Evolutionary conservation across 352 stramenopile species (phyloP), one percentile per base, ranked within the genome.

Genomic region (Phytophthora colocasiae): DNA sequence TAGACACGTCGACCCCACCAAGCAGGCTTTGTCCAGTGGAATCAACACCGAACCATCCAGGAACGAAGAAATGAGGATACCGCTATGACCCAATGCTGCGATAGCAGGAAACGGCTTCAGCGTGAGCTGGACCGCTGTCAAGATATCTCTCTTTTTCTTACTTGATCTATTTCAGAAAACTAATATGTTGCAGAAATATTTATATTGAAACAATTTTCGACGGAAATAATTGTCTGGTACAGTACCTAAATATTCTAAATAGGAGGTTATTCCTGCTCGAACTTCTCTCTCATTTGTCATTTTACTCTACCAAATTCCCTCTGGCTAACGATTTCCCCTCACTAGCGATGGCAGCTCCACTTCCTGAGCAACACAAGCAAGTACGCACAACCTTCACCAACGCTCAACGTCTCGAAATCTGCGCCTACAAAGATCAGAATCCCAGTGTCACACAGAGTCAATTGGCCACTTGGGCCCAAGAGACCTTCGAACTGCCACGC

Each of bases 401-500:
- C 48, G 68, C 68, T 2, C 68, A 76, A 19, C 68, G 68, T 6
- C 63, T 76, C 27, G 31, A 69, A 41, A 76, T 76, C 41, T 72
- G 63, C 48, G 39, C 44, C 17, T 39, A 76, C 36, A 59, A 64
- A 11, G 58, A 61, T 10, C 36, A 69, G 24, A 61, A 76, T n/a
- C 63, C 68, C 0, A 60, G n/a, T 12, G 36, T 76, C 12, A 73
- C 68, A 3, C 68, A 76, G 31, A 55, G 19, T 2, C 52, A 76
- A 39, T 24, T 76, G 12, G 68, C 68, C 2, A 40, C 34, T 4
- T 76, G 68, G 68, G 68, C 58, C 1, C 58, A 66, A 15, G 63
- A 73, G 44, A 29, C 63, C 19, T 48, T 76, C 15, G 11, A 53
- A 0, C 19, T 76, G 46, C 68, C 63, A 5, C 68, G 68, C 17